Evolutionary conservation across 495 filamentous ascomycete species (phyloP), one percentile per base, ranked within the genome.

Genomic region (Podospora pseudoanserina): DNA sequence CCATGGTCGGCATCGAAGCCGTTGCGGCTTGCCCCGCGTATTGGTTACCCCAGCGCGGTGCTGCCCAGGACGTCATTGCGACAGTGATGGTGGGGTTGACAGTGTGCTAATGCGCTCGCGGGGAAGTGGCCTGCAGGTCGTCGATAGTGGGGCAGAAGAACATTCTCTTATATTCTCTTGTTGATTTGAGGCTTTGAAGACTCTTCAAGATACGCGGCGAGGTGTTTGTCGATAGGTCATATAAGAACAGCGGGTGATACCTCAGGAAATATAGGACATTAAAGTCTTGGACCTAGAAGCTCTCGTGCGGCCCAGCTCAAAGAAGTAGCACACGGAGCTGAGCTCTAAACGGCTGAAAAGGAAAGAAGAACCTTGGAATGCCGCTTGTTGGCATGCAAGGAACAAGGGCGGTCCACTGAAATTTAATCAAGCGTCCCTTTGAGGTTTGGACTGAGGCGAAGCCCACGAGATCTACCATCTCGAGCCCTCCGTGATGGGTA

Each of bases 51-150:
- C 39, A 49, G 13, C 39, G 39, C 18, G 39, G 39, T 49, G 39
- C 13, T 20, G 23, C 56, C 66, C 66, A 64, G 61, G 66, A 68
- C 60, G 66, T 63, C 66, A 68, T 68, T 54, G 34, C 61, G 60
- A 56, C 5, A n/a, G 39, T 5, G 9, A 5, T 20, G 34, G 59
- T 62, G 61, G 30, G 59, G 28, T 20, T 63, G 61, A 34, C 20
- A 49, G 39, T 63, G 32, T 19, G 61, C 59, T 27, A 32, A 32
- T 18, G 27, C 20, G 19, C 4, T 44, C 19, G 32, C 4, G 18
- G 19, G 27, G 61, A 32, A 63, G 39, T 63, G 61, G 28, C 94
- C n/a, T 67, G 26, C 59, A 49, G 58, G 13, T 7, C 18, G 32
- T 65, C 15, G 18, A 28, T 56, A 6, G 49, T 53, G 49, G 57